Evolutionary conservation across 257 asterid species (phyloP), one percentile per base, ranked within the genome.

Genomic region (Forsythia suspensa): DNA sequence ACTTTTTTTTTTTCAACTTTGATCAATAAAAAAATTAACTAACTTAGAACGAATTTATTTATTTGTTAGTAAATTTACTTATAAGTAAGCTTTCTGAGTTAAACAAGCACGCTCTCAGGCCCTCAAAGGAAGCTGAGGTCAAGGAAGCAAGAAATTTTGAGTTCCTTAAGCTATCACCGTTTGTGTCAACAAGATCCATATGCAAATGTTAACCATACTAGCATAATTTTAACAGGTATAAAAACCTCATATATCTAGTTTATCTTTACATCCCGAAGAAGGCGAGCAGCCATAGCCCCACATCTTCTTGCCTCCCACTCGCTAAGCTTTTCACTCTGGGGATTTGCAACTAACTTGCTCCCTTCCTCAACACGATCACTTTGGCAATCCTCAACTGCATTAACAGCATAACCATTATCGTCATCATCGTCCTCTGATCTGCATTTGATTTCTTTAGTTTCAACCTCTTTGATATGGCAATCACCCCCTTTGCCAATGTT

Each of bases 221-320:
- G 18, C 39, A 63, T 10, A 63, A 2, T 9, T 63, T 8, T n/a
- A 7, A 24, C 3, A 4, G 0, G 37, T 61, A 63, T 11, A 8
- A 63, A 11, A 63, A 72, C 79, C 82, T 73, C 43, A 5, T 8
- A 71, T 29, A 44, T 77, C 85, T 89, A 89, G 15, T 93, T 80
- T 82, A 91, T 89, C 89, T 93, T 90, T 66, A 93, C 90, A 77
- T 95, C 97, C 11, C 89, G 87, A 84, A 95, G 97, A 81, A 95
- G 96, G 24, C 95, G 90, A 84, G 99, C 99, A 82, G 99, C 99
- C 97, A 93, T 89, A 16, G 97, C 97, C 69, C 99, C 98, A 71
- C 77, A 88, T 81, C 99, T 85, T 83, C 99, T 92, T 55, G 88
- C 82, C 87, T 95, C 97, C 99, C 99, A 95, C 39, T 92, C 97